A percentile compares a stretch with the other conserved stretches of the same genome.
Evolutionary conservation across 2,329 filamentous ascomycete species (phyloP).

Genomic region (Aureobasidium sp.): DNA sequence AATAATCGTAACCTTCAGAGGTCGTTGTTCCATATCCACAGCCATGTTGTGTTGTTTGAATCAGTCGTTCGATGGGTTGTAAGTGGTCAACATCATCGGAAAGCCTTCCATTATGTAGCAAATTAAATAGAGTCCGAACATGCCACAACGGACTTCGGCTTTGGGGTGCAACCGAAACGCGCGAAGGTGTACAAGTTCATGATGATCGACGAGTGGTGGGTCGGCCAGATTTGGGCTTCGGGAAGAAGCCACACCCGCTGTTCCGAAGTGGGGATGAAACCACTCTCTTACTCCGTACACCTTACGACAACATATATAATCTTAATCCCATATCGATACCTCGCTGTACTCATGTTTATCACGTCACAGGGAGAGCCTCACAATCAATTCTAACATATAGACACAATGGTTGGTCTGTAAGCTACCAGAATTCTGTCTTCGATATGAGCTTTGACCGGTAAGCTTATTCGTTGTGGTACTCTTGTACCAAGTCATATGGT

Average conservation of each 20-base stretch:
- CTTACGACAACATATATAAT: not conserved
- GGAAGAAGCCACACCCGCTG: not conserved
- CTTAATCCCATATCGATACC: not conserved
- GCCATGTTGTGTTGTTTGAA: not conserved
- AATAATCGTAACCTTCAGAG: conserved; percentile 10
- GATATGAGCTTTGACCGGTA: too few relatives aligned
- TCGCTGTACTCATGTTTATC: too few relatives aligned
- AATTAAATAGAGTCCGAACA: not conserved
- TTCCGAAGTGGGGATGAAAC: not conserved
- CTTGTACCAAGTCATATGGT: too few relatives aligned
- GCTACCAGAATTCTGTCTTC: too few relatives aligned
- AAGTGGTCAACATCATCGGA: not conserved
- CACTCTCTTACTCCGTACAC: too few relatives aligned
- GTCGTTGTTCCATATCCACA: not conserved
- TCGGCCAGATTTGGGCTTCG: not conserved
- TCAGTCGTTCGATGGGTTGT: not conserved
- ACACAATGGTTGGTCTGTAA: too few relatives aligned
- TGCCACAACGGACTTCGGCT: not conserved
- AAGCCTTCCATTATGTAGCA: not conserved
- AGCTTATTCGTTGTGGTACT: too few relatives aligned
- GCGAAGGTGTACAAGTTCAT: not conserved
- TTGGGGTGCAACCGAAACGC: not conserved
- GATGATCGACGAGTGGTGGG: not conserved
- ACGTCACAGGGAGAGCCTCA: too few relatives aligned
- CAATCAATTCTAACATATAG: too few relatives aligned